phyloP scores from a whole-genome alignment of 2,329 filamentous ascomycete species.

The Sporothrix brasiliensis region DNA sequence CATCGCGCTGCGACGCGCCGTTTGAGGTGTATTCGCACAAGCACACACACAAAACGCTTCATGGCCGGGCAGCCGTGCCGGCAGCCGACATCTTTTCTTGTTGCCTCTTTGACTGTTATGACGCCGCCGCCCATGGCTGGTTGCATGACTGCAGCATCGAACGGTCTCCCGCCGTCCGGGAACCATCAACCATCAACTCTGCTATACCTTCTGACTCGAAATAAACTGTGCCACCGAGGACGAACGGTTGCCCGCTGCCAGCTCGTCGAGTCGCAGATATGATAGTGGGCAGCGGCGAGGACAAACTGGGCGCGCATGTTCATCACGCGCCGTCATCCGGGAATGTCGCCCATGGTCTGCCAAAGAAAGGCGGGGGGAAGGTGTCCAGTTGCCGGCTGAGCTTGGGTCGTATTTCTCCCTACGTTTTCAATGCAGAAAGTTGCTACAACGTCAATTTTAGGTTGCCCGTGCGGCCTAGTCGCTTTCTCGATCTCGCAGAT shows the following conservation, averaged over 20 bases:
- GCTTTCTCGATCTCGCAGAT: neutral
- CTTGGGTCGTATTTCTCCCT: neutral
- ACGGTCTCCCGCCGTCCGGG: neutral
- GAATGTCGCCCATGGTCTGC: neutral
- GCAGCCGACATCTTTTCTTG: neutral
- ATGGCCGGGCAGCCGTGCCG: slow-evolving; percentile 4
- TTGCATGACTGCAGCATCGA: neutral
- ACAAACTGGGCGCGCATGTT: too few relatives aligned
- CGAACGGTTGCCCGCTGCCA: neutral
- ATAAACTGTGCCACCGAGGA: neutral
- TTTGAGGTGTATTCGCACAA: neutral
- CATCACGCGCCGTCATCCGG: too few relatives aligned
- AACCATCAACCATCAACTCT: neutral
- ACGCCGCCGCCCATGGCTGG: neutral
- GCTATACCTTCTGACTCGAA: neutral
- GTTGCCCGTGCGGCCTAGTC: neutral
- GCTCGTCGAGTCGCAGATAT: neutral
- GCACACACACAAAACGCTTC: neutral
- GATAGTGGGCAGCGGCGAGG: neutral
- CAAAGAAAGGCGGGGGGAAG: neutral
- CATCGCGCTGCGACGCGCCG: too few relatives aligned
- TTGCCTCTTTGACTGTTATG: neutral
- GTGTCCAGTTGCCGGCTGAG: neutral
- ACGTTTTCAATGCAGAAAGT: neutral
- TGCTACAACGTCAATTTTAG: neutral